Evolutionary conservation across 1,284 basidiomycete species (phyloP), one percentile per base, ranked within the genome.

Genomic region (Polyporus tsugae): DNA sequence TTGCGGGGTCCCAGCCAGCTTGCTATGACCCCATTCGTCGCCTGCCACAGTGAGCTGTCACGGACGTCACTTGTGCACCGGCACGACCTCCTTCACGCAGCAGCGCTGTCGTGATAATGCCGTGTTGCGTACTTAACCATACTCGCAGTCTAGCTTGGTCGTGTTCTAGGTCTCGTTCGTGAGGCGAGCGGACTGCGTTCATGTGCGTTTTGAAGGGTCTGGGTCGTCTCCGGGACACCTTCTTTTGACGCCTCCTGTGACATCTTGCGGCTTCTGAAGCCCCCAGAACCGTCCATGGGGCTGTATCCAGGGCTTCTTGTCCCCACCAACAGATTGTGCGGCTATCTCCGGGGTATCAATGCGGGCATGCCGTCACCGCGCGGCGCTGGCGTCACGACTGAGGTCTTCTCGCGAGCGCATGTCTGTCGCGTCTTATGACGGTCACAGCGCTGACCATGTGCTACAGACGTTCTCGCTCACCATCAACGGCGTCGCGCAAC

Each of bases 381-480:
- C 58, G 58, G 38, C 39, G 36, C 36, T 5, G 9, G 55, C 55
- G 35, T 58, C 55, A 38, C 19, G 4, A 35, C 35, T n/a, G 19
- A 22, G 9, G 11, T 9, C 13, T 60, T 19, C 38, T 4, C 17
- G 29, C n/a, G 19, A 19, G 41, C 36, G 19, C 55, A n/a, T 35
- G 35, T n/a, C 13, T 60, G 5, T 42, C n/a, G 36, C 58, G 22
- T 25, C 25, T 4, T 25, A 60, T 39, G 35, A 38, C 19, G 11
- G 35, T 25, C 38, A 22, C 11, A 6, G 22, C 11, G 57, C 68
- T 70, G 63, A 71, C 66, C 59, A 22, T 57, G 25, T 41, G 22
- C 57, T 36, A 25, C 78, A 97, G 95, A 97, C 96, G 15, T 97
- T 98, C 81, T 97, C 96, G 11, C 85, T 97, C 63, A 93, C 91